Conservation (phyloP, 1,284 basidiomycete species). For the Leccinum pachyderme region DNA sequence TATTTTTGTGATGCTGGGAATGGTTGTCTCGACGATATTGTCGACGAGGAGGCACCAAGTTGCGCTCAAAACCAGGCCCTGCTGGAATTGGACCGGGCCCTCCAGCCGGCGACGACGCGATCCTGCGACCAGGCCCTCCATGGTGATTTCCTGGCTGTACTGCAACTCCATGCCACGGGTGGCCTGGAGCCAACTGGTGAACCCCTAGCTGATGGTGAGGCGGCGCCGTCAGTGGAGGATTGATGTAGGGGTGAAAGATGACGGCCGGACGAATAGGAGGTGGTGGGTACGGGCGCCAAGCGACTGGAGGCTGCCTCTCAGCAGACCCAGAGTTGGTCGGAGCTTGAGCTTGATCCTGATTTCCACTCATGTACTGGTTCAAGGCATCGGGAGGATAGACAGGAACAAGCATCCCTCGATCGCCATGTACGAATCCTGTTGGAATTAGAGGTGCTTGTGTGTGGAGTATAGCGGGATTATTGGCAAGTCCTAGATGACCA, state of each 20-base stretch:
- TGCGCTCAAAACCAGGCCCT: conserved; percentile 26
- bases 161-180: conserved; percentile 23
- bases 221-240: conserved; percentile 20
- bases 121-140: conserved; percentile 16
- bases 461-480: conserved; percentile 27
- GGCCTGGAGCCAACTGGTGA: conserved; percentile 29
- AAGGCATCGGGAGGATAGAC: conserved; percentile 70
- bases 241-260: conserved; percentile 31
- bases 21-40: conserved; percentile 33
- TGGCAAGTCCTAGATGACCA: conserved; percentile 21
- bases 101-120: conserved; percentile 17
- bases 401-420: conserved; percentile 66
- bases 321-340: conserved; percentile 17
- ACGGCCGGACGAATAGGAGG: conserved; percentile 29
- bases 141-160: conserved; percentile 16
- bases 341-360: conserved; percentile 23
- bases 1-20: conserved; percentile 27
- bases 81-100: conserved; percentile 11
- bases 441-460: conserved; percentile 60
- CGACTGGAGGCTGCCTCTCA: conserved; percentile 23
- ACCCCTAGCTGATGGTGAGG: conserved; percentile 20
- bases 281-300: conserved; percentile 32
- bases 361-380: conserved; percentile 49
- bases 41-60: conserved; percentile 28
- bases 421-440: conserved; percentile 69